These are phyloP conservation scores for Wickerhamiella pararugosa DNA, from an alignment of 1,139 yeast genomes.

Conservation along the genomic window DNA sequence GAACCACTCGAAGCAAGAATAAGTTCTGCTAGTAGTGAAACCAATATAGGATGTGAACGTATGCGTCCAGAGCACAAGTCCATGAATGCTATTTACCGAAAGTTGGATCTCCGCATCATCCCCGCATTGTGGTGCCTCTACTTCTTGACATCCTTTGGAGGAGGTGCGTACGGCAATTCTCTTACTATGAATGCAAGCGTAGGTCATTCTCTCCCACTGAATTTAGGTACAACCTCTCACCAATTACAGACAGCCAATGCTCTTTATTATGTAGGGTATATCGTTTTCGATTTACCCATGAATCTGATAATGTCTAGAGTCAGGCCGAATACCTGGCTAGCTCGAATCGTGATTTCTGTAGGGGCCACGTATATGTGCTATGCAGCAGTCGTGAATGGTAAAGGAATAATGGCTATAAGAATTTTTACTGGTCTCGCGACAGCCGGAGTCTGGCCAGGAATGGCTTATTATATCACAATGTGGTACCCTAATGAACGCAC, in stretches of 20 bases:
- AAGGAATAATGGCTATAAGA: constrained; percentile 57
- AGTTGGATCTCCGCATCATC: constrained; percentile 54
- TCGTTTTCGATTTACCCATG: constrained; percentile 78
- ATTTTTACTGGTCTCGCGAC: constrained; percentile 67
- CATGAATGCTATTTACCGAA: constrained; percentile 47
- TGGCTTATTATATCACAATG: constrained; percentile 67
- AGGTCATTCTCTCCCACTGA: constrained; percentile 47
- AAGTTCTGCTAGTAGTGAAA: no score
- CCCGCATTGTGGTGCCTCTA: constrained; percentile 76
- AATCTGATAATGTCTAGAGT: constrained; percentile 70
- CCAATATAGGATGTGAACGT: no score
- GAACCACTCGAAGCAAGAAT: no score
- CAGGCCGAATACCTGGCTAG: constrained; percentile 74
- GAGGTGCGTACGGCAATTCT: constrained; percentile 63
- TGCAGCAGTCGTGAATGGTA: constrained; percentile 36
- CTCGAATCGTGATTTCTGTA: constrained; percentile 61
- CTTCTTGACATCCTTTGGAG: constrained; percentile 66
- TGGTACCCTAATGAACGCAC: constrained; percentile 78
- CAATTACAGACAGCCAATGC: constrained; percentile 68
- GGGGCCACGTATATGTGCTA: constrained; percentile 69
- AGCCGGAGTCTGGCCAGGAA: constrained; percentile 92
- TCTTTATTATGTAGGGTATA: constrained; percentile 66
- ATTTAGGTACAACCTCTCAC: constrained; percentile 37
- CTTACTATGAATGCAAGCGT: constrained; percentile 58
- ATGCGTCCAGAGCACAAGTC: constrained; percentile 19